Percentiles rank a stretch among this genome's conserved stretches.
These are phyloP conservation scores for Pholiota adiposa DNA, from an alignment of 1,284 basidiomycete species.

Conservation along the genomic window DNA sequence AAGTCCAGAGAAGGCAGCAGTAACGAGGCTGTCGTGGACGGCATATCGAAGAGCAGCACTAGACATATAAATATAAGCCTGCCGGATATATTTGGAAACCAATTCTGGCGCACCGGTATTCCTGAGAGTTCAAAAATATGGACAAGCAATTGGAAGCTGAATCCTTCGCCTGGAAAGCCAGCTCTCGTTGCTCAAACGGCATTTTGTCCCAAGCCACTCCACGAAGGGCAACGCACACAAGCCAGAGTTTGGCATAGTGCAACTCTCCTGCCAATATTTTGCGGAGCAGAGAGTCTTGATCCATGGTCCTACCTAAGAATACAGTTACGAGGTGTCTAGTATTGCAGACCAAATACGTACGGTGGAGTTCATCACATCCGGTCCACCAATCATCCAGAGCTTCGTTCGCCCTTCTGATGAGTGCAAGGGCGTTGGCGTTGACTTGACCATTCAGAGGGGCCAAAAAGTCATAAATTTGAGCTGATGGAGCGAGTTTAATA, in stretches of 20 bases:
- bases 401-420: constrained; percentile 83
- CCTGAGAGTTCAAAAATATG: constrained; percentile 77
- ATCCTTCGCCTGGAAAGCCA: constrained; percentile 93
- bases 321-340: neutral
- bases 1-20: constrained; percentile 89
- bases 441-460: constrained; percentile 86
- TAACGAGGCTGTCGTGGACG: constrained; percentile 91
- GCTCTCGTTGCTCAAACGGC: constrained; percentile 90
- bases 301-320: constrained; percentile 72
- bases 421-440: constrained; percentile 81
- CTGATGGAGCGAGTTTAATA: constrained; percentile 40
- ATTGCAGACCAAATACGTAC: constrained; percentile 42
- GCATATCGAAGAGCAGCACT: constrained; percentile 86
- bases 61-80: neutral
- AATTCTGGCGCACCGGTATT: constrained; percentile 62
- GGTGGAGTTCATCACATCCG: constrained; percentile 84
- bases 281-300: constrained; percentile 82
- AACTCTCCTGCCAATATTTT: constrained; percentile 88
- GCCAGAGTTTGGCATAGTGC: constrained; percentile 92
- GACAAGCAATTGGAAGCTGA: constrained; percentile 85
- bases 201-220: constrained; percentile 95
- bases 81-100: neutral
- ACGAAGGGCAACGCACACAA: constrained; percentile 89
- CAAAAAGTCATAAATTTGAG: constrained; percentile 89
- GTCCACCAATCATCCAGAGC: constrained; percentile 90